Conservation (phyloP, 2,329 filamentous ascomycete species). For the Paecilomyces fulvus region DNA sequence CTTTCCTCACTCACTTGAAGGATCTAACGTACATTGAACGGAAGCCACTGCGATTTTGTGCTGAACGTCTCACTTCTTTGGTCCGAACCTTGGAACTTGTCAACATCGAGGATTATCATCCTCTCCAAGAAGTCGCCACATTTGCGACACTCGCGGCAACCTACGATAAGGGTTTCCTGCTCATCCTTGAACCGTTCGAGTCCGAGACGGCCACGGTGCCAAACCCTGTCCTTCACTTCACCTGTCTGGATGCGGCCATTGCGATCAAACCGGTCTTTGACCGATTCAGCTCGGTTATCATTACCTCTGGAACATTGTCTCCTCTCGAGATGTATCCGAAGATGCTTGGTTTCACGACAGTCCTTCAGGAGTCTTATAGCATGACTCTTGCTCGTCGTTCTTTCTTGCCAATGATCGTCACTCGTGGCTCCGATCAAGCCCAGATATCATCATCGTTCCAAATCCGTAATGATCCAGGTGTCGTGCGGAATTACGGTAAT, state of each 20-base stretch:
- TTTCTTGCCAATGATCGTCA: conserved; percentile 98
- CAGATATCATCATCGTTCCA: conserved; percentile 90
- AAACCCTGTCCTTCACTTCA: conserved; percentile 94
- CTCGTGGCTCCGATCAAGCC: conserved; percentile 86
- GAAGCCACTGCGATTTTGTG: conserved; percentile 87
- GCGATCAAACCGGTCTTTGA: conserved; percentile 98
- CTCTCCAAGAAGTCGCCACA: conserved; percentile 92
- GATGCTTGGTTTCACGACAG: conserved; percentile 88
- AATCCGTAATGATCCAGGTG: conserved; percentile 87
- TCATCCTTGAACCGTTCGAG: conserved; percentile 96
- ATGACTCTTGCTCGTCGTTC: conserved; percentile 92
- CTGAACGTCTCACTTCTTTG: conserved; percentile 86
- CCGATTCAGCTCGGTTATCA: conserved; percentile 94
- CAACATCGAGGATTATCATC: conserved; percentile 96
- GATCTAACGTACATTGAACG: conserved; percentile 97
- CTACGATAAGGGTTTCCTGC: conserved; percentile 90
- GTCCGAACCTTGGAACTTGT: conserved; percentile 92
- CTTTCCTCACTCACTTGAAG: conserved; percentile 84
- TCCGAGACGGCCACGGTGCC: conserved; percentile 91
- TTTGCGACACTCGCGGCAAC: conserved; percentile 95
- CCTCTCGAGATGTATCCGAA: conserved; percentile 98
- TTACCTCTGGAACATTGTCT: conserved; percentile 94
- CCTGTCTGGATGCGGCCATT: conserved; percentile 92
- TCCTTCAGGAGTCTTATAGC: conserved; percentile 92
- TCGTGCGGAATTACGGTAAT: conserved; percentile 95